phyloP scores from a whole-genome alignment of 208 protist genomes.

The Leishmania tropica region DNA sequence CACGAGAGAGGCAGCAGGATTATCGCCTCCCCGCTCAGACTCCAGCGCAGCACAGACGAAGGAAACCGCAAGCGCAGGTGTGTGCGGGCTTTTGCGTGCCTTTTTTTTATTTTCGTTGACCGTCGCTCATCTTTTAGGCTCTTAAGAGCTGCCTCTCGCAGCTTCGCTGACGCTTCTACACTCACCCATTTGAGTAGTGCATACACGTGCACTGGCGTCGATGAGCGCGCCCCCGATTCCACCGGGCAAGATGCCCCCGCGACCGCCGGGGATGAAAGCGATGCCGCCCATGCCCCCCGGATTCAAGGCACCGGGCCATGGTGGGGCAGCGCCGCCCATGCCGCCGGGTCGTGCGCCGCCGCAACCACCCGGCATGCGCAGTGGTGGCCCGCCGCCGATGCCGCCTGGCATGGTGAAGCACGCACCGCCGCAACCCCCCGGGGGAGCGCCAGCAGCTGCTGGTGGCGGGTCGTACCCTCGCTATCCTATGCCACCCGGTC shows the following conservation, averaged over 20 bases:
- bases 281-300: constrained; percentile 50
- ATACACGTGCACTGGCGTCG: not conserved
- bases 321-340: constrained; percentile 21
- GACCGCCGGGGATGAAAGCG: constrained; percentile 25
- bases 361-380: constrained; percentile 29
- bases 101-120: constrained; percentile 8
- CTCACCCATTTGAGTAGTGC: not conserved
- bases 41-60: not conserved
- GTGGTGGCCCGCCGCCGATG: constrained; percentile 10
- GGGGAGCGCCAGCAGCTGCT: constrained; percentile 1
- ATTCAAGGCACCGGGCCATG: constrained; percentile 1
- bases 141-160: not conserved
- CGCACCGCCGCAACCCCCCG: constrained; percentile 6
- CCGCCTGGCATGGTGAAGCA: constrained; percentile 38
- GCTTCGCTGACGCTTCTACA: not conserved
- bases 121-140: not conserved
- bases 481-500: constrained; percentile 28
- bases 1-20: not conserved
- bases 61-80: not conserved
- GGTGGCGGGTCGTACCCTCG: constrained; percentile 11
- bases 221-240: constrained; percentile 38
- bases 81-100: not conserved
- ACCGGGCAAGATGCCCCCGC: constrained; percentile 24
- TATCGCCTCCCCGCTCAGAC: not conserved
- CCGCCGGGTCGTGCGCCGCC: constrained; percentile 32